These are phyloP conservation scores for Fusarium euwallaceae DNA, from an alignment of 2,329 filamentous ascomycete species.

Conservation along the genomic window DNA sequence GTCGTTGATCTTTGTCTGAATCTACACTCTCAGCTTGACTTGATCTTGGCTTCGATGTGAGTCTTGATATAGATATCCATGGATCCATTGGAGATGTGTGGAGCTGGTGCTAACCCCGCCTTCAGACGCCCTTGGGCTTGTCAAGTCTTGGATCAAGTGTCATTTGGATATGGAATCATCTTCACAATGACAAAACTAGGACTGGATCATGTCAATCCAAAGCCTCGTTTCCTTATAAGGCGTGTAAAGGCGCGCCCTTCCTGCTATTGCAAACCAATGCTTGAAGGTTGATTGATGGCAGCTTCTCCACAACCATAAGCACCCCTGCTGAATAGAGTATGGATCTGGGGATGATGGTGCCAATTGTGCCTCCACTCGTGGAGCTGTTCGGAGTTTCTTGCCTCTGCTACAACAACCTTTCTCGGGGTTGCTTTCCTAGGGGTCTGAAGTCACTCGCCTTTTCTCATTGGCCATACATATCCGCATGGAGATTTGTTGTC, in stretches of 20 bases:
- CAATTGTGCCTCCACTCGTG: background rate
- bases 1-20: background rate
- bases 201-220: background rate
- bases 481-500: background rate
- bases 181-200: background rate
- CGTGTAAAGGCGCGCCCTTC: background rate
- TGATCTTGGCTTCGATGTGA: background rate
- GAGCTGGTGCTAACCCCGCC: background rate
- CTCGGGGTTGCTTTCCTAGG: background rate
- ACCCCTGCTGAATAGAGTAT: background rate
- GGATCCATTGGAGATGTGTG: background rate
- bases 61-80: constrained; percentile 5
- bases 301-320: background rate
- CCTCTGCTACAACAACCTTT: background rate
- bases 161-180: background rate
- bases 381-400: background rate
- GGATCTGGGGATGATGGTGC: background rate
- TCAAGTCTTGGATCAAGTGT: background rate
- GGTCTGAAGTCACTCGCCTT: background rate
- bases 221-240: background rate
- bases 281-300: background rate
- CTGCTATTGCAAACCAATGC: background rate
- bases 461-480: background rate
- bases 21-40: background rate
- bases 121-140: constrained; percentile 7